Evolutionary conservation across 345 rosid genomes (phyloP), one percentile per base, ranked within the genome.

Genomic region (Melastoma malabathricum): DNA sequence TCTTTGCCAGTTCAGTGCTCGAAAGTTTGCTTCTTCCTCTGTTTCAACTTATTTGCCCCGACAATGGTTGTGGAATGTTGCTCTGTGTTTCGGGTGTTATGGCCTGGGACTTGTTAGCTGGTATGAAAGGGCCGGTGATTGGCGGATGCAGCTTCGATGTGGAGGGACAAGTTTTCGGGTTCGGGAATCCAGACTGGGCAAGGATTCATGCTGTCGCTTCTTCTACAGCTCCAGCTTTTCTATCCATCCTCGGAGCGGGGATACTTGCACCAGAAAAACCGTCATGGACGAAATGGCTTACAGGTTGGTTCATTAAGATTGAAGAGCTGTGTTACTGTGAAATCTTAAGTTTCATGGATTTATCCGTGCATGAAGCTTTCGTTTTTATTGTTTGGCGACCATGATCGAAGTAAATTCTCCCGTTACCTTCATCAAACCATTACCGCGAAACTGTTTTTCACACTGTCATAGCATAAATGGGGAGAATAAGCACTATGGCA

Each of bases 281-380:
- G 70, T 84, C 45, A 86, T 80, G 97, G 94, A 86, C 70, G 97
- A 89, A 75, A 81, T 89, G 97, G 97, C 95, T 5, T 83, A 78
- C 72, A 71, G 97, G 97, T 83, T 50, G 48, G 65, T 29, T 31
- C 7, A 5, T 7, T 3, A 31, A 31, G 38, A 22, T 22, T 22
- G 25, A 22, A 22, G 4, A 22, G 4, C 25, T 22, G 25, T 22
- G 25, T 22, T 22, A 22, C 25, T 1, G 25, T 22, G 2, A 22
- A 22, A 22, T 22, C 25, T 22, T 22, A 22, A 22, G 25, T 22
- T 22, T 22, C 25, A 22, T 22, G 25, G 25, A 22, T 22, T 22
- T 22, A 22, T 22, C 25, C 25, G 4, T 22, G 25, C 25, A 22
- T 22, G 25, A 22, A 22, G 25, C 25, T 22, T 22, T 22, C 25